These are phyloP conservation scores for Fusarium sp. DNA, from an alignment of 2,329 filamentous ascomycete genomes.

Conservation along the genomic window DNA sequence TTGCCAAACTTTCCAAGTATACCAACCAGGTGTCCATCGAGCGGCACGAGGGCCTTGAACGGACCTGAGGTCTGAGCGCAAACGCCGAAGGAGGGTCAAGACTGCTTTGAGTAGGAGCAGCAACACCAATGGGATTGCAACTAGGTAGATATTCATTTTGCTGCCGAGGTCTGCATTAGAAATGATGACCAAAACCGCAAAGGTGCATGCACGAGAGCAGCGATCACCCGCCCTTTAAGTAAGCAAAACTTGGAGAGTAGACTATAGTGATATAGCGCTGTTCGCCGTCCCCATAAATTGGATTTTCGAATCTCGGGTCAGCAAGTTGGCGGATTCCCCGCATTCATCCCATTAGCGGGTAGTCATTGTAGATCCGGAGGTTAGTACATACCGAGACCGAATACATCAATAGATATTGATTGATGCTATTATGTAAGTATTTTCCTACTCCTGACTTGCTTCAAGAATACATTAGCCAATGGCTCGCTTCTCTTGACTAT, in stretches of 20 bases:
- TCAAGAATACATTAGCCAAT: background rate
- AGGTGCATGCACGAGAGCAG: background rate
- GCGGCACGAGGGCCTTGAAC: background rate
- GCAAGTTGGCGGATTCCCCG: background rate
- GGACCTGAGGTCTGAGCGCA: background rate
- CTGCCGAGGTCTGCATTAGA: accelerated
- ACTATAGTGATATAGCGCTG: background rate
- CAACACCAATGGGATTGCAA: background rate
- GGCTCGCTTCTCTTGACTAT: too few species aligned
- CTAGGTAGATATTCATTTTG: background rate
- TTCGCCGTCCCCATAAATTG: background rate
- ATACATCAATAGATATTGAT: too few species aligned
- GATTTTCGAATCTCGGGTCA: too few species aligned
- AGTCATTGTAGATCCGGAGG: background rate
- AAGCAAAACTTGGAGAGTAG: too few species aligned
- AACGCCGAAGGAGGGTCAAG: background rate
- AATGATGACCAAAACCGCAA: background rate
- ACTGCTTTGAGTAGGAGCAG: background rate
- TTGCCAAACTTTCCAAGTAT: background rate
- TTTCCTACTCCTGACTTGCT: background rate
- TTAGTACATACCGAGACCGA: background rate
- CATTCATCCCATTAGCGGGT: background rate
- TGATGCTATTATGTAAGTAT: too few species aligned
- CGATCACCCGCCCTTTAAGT: background rate
- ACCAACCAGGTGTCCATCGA: background rate